These are phyloP conservation scores for Kluyveromyces wickerhamii DNA, from an alignment of 805 yeast species.

Conservation along the genomic window DNA sequence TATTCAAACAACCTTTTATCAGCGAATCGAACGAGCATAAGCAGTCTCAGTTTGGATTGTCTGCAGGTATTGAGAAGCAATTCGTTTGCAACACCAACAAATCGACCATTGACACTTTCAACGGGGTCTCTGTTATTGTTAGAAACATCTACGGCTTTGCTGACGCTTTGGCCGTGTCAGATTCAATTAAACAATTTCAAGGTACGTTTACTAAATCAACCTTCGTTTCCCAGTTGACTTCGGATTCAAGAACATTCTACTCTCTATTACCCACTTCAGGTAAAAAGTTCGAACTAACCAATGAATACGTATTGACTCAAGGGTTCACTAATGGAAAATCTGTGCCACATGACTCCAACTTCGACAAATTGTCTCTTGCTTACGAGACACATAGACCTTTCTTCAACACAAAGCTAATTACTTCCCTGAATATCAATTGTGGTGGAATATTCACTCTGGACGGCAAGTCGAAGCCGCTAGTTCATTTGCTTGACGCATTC, in stretches of 20 bases:
- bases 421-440: conserved; percentile 37
- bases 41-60: conserved; percentile 27
- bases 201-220: conserved; percentile 53
- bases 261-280: conserved; percentile 43
- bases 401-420: conserved; percentile 38
- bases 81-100: conserved; percentile 16
- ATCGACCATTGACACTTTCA: conserved; percentile 23
- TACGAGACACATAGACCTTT: conserved; percentile 32
- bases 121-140: conserved; percentile 55
- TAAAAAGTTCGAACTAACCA: conserved; percentile 30
- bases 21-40: conserved; percentile 10
- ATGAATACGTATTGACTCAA: conserved; percentile 39
- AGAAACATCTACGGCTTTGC: conserved; percentile 52
- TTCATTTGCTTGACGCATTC: conserved; percentile 65
- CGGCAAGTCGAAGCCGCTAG: conserved; percentile 17
- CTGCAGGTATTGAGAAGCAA: conserved; percentile 46
- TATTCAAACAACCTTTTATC: conserved; percentile 11
- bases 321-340: conserved; percentile 24
- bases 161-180: conserved; percentile 37
- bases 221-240: conserved; percentile 32
- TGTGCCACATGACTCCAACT: conserved; percentile 19
- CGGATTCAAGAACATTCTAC: conserved; percentile 38
- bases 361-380: conserved; percentile 25
- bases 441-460: conserved; percentile 42
- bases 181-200: conserved; percentile 25